These are phyloP conservation scores for Globisporangium paroecandrum DNA, from an alignment of 352 stramenopile genomes.

Conservation along the genomic window DNA sequence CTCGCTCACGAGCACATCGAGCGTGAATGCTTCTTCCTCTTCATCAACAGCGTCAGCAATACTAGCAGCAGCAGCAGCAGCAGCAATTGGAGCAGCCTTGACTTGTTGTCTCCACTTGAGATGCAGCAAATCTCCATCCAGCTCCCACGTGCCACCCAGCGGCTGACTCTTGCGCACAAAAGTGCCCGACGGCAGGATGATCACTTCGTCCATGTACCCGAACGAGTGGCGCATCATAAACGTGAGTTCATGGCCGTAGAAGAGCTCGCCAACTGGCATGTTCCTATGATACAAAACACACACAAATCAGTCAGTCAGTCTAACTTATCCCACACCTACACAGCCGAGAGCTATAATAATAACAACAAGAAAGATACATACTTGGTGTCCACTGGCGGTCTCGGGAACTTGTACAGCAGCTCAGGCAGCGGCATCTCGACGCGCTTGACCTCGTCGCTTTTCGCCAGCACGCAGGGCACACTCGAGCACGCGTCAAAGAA, in stretches of 20 bases:
- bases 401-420: slow-evolving; percentile 70
- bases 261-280: slow-evolving; percentile 58
- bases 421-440: slow-evolving; percentile 59
- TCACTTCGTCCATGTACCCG: slow-evolving; percentile 75
- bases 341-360: background rate
- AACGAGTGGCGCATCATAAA: slow-evolving; percentile 75
- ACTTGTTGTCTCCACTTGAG: slow-evolving; percentile 59
- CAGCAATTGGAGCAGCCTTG: slow-evolving; percentile 10
- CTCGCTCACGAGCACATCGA: slow-evolving; percentile 77
- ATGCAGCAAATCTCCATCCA: slow-evolving; percentile 80
- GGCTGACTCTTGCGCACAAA: slow-evolving; percentile 74
- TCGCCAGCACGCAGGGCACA: slow-evolving; percentile 63
- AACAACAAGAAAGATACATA: slow-evolving; percentile 20
- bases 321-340: background rate
- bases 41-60: slow-evolving; percentile 12
- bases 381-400: slow-evolving; percentile 59
- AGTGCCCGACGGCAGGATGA: slow-evolving; percentile 46
- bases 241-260: slow-evolving; percentile 75
- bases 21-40: slow-evolving; percentile 52
- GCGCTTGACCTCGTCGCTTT: slow-evolving; percentile 45
- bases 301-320: background rate
- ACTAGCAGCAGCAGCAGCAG: background rate
- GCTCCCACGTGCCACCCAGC: slow-evolving; percentile 64
- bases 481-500: slow-evolving; percentile 79
- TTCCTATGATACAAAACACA: slow-evolving; percentile 23